phyloP scores from a whole-genome alignment of 805 yeast genomes.

The Starmerella scarabaei region DNA sequence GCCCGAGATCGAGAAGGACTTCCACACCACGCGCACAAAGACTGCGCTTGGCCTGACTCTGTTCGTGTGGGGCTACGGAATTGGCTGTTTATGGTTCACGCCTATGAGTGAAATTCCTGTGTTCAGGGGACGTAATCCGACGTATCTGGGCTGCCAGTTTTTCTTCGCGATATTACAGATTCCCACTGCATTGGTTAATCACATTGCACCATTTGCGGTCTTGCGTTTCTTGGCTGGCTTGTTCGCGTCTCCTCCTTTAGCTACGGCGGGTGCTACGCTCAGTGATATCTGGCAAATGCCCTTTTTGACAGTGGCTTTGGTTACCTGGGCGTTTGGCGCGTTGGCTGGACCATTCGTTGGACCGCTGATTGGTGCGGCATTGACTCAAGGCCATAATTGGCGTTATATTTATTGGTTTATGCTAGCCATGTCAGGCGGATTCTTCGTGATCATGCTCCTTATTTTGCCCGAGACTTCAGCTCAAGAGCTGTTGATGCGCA shows the following conservation, averaged over 20 bases:
- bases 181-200: conserved; percentile 40
- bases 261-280: conserved; percentile 47
- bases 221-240: conserved; percentile 45
- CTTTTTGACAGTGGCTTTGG: conserved; percentile 36
- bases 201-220: conserved; percentile 39
- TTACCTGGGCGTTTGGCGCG: conserved; percentile 42
- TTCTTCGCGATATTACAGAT: conserved; percentile 41
- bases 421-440: conserved; percentile 30
- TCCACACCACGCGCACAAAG: conserved; percentile 32
- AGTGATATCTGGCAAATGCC: conserved; percentile 37
- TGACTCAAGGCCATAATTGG: conserved; percentile 37
- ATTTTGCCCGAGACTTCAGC: conserved; percentile 40
- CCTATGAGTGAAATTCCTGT: conserved; percentile 40
- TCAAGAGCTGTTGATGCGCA: conserved; percentile 35
- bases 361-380: conserved; percentile 43
- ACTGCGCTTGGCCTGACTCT: conserved; percentile 41
- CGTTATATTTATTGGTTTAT: conserved; percentile 45
- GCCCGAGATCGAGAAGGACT: conserved; percentile 30
- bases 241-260: conserved; percentile 42
- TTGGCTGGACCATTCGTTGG: conserved; percentile 45
- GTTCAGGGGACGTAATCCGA: conserved; percentile 37
- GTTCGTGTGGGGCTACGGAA: conserved; percentile 48
- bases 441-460: conserved; percentile 29
- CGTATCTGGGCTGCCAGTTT: conserved; percentile 36
- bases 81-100: conserved; percentile 43